A percentile compares a stretch with the other conserved stretches of the same genome.
phyloP scores from a whole-genome alignment of 305 asterid species.

The Solanum hybrid region DNA sequence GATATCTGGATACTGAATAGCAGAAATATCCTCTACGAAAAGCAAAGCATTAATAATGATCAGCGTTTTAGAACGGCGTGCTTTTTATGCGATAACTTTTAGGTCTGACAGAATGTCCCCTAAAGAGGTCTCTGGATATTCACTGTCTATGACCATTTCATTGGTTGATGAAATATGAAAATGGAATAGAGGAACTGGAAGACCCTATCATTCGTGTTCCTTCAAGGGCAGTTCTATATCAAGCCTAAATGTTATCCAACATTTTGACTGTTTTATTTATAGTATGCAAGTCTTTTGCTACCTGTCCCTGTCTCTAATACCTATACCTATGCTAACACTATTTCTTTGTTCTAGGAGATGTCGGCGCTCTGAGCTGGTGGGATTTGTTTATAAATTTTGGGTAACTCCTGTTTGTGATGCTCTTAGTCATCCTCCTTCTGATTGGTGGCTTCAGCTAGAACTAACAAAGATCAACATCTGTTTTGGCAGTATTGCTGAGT shows the following conservation, averaged over 20 bases:
- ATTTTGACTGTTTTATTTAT: constrained; percentile 8
- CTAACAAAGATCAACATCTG: constrained; percentile 10
- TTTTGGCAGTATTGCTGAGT: constrained; percentile 75
- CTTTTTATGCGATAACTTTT: neutral
- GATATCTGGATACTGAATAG: neutral
- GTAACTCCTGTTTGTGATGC: constrained; percentile 30
- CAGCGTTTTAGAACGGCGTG: neutral
- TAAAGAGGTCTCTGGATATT: neutral
- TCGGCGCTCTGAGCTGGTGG: constrained; percentile 95
- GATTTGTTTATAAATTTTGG: constrained; percentile 91
- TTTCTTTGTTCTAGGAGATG: constrained; percentile 48
- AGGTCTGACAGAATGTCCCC: neutral
- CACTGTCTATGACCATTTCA: neutral
- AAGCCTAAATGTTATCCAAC: neutral
- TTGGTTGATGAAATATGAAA: neutral
- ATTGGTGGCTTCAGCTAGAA: constrained; percentile 1
- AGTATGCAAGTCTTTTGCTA: neutral
- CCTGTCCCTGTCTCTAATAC: neutral
- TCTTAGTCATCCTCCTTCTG: constrained; percentile 7
- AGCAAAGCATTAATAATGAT: neutral
- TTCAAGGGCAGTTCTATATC: neutral
- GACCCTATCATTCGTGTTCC: neutral
- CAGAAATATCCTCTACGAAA: neutral
- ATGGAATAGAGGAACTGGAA: neutral
- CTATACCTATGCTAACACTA: neutral